Evolutionary conservation across 768 basidiomycete species (phyloP), one percentile per base, ranked within the genome.

Genomic region (Russula lepida): DNA sequence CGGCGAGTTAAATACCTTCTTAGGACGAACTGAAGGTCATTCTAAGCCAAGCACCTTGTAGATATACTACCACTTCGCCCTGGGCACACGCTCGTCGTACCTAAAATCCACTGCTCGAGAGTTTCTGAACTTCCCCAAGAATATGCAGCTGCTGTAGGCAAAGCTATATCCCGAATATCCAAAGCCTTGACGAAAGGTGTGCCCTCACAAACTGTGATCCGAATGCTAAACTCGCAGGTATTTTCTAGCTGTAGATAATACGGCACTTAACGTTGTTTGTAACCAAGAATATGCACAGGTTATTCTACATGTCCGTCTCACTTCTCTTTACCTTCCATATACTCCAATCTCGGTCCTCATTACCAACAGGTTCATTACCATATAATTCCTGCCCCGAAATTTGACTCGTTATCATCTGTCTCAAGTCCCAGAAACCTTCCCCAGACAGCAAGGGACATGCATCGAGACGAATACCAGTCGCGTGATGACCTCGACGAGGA

Each of bases 271-370:
- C 68, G 81, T 89, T 6, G 87, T 89, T 4, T 88, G 86, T 67
- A 89, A 89, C 68, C 87, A 89, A 68, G 87, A 88, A 70, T 89
- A 89, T 66, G 88, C 88, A 0, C 88, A 89, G 68, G 85, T 84
- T 4, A 85, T 89, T 7, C 83, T 82, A n/a, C 88, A 89, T 74
- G 87, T 87, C 63, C 60, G 81, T 68, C 21, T 6, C n/a, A 3
- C 19, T 11, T 11, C 6, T 11, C 51, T 28, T 25, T 43, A 48
- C 54, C 35, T 50, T 56, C 7, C 43, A n/a, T 3, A 11, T n/a
- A 46, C n/a, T n/a, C 5, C 15, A 8, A 46, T 5, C 48, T 57
- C 53, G 17, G n/a, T n/a, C n/a, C n/a, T n/a, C n/a, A 52, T 23
- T 37, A 27, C 37, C 6, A 27, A 7, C 59, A 88, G 86, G 87